Base-by-base conservation (phyloP, 176 grass and related monocot species). In the Avena sativa region DNA sequence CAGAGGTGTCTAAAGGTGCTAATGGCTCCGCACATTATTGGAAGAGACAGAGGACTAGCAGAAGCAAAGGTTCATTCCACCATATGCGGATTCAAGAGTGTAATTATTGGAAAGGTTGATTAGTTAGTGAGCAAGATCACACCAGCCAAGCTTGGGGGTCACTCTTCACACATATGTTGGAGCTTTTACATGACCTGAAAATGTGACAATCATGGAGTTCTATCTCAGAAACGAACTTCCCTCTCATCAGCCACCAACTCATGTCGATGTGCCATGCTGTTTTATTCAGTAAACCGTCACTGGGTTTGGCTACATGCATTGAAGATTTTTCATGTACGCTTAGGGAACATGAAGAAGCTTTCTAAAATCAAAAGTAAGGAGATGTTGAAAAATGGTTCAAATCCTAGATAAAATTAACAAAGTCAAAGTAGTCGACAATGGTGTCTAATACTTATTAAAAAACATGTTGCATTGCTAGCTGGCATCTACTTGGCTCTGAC, bases 111-210 rank as follows among this genome's bases (percentile, higher is more conserved):
- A 46, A 47, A 14, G 64, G 17, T 82, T 73, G 89, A 87, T 87
- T 90, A 44, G 79, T 34, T 90, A 90, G 80, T 66, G 89, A 65
- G 64, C 84, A 90, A 87, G 32, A 74, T 74, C 74, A 73, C 56
- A 83, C 73, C 74, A 34, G 53, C 73, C 32, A 90, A 83, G 32
- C 80, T 87, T 90, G 36, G 12, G 46, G 66, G 13, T 0, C 21
- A 90, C 89, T 87, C 79, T 78, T 87, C 79, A 55, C 21, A 46
- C 15, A 38, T 80, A 89, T 34, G 16, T 11, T 32, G 47, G 78
- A 25, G 53, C 56, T 84, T 72, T 76, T 85, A 53, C 63, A 71
- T 83, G 79, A 8, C 44, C 17, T 47, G 15, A 46, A 73, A 82
- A 75, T 90, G 83, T 89, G 43, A 77, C 60, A 76, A 73, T 78